Percentiles rank a stretch among this genome's conserved stretches.
Evolutionary conservation across 106 monocot genomes (phyloP).

Genomic region (Triglochin maritima): DNA sequence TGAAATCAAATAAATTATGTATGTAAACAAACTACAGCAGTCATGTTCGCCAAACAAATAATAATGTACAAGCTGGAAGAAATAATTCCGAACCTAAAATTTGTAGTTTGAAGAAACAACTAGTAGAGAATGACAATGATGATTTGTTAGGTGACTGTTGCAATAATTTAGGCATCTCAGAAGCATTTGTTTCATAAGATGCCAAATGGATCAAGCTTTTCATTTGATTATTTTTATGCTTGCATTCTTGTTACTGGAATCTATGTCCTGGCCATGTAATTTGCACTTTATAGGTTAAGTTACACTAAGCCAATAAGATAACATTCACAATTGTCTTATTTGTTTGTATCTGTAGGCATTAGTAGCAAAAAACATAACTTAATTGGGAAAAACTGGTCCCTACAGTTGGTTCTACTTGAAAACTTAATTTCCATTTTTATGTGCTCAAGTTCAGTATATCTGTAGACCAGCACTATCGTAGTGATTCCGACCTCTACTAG

Average conservation of each 20-base stretch:
- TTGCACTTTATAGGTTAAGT: too few species aligned
- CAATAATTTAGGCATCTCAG: slow-evolving; percentile 33
- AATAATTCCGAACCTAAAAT: not conserved
- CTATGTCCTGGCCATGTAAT: slow-evolving; percentile 41
- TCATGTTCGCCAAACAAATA: slow-evolving; percentile 68
- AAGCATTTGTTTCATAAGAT: slow-evolving; percentile 49
- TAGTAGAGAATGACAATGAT: not conserved
- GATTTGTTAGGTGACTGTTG: not conserved
- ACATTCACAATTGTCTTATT: too few species aligned
- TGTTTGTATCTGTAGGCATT: too few species aligned
- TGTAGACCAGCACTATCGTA: too few species aligned
- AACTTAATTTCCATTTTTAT: too few species aligned
- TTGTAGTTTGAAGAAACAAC: not conserved
- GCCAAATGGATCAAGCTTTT: slow-evolving; percentile 66
- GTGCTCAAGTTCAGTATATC: too few species aligned
- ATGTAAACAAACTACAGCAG: slow-evolving; percentile 14
- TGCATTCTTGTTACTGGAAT: slow-evolving; percentile 31
- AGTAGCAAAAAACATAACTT: too few species aligned
- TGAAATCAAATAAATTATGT: too few species aligned
- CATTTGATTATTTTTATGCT: slow-evolving; percentile 54
- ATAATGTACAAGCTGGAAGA: slow-evolving; percentile 72
- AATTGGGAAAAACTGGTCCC: too few species aligned
- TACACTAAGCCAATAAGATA: too few species aligned
- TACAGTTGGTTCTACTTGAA: too few species aligned
- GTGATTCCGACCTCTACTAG: too few species aligned